Conservation (phyloP, 1,284 basidiomycete species). For the Microbotryum violaceum region DNA sequence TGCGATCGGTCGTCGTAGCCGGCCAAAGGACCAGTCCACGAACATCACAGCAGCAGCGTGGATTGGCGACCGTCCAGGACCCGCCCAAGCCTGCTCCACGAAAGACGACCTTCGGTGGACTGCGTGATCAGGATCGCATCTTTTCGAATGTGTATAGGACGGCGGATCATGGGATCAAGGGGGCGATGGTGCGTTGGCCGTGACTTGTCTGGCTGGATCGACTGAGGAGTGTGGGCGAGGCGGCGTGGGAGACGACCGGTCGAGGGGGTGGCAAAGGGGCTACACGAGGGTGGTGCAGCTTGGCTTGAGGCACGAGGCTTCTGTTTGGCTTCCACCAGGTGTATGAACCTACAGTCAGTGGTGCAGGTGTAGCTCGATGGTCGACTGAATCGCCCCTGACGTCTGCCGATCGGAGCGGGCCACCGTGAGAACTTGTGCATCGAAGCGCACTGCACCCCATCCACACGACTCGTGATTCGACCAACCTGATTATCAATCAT, state of each 20-base stretch:
- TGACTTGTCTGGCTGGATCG: neutral
- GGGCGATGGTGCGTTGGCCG: constrained; percentile 56
- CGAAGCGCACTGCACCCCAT: neutral
- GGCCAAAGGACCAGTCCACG: too few species aligned
- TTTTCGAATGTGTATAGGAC: constrained; percentile 63
- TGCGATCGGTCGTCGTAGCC: too few species aligned
- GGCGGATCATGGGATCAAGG: constrained; percentile 83
- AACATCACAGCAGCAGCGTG: neutral
- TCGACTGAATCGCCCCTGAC: too few species aligned
- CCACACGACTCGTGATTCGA: neutral
- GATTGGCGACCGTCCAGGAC: constrained; percentile 26
- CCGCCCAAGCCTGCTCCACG: constrained; percentile 16
- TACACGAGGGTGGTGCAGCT: constrained; percentile 27
- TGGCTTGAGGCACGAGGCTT: neutral
- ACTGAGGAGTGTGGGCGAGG: neutral
- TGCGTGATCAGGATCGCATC: constrained; percentile 77
- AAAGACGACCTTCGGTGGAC: constrained; percentile 44
- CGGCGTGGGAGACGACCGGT: neutral
- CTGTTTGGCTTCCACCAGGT: too few species aligned
- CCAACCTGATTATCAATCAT: neutral
- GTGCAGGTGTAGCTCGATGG: neutral
- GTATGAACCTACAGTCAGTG: neutral
- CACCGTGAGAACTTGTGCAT: too few species aligned
- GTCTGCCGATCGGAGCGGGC: too few species aligned
- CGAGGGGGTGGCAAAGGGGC: neutral